Percentiles rank a stretch among this genome's conserved stretches.
Conservation (phyloP, 192 early-diverging fungal genomes). For the Backusella westeae region DNA sequence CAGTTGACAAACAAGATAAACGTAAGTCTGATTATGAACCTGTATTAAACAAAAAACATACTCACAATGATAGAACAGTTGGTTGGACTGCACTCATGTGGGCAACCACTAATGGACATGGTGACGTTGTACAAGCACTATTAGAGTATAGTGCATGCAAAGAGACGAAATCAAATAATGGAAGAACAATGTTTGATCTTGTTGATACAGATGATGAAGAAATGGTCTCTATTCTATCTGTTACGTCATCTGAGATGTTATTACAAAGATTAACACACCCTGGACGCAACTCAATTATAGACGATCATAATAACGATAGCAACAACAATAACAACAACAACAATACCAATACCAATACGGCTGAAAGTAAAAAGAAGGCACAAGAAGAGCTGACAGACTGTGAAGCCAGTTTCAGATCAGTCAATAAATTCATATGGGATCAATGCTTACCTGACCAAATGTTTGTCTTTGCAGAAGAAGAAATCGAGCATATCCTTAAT, state of each 20-base stretch:
- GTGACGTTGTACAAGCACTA: conserved; percentile 69
- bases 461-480: conserved; percentile 85
- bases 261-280: conserved; percentile 4
- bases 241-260: conserved; percentile 44
- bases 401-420: conserved; percentile 21
- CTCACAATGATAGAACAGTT: conserved; percentile 32
- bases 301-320: background rate
- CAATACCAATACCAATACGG: no score
- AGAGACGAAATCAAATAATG: conserved; percentile 62
- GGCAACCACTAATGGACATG: conserved; percentile 84
- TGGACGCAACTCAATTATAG: conserved; percentile 2
- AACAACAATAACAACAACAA: background rate
- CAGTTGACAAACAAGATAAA: conserved; percentile 76
- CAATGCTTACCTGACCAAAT: conserved; percentile 87
- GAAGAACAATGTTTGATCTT: conserved; percentile 76
- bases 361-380: background rate
- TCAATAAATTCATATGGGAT: conserved; percentile 73
- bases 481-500: conserved; percentile 71
- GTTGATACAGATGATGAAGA: conserved; percentile 52
- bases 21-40: conserved; percentile 49
- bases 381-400: conserved; percentile 3
- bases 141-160: conserved; percentile 76
- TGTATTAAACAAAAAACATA: background rate
- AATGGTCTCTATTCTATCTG: conserved; percentile 56
- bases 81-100: conserved; percentile 94